These are phyloP conservation scores for Jatropha multifida DNA, from an alignment of 441 rosid genomes.

Conservation along the genomic window DNA sequence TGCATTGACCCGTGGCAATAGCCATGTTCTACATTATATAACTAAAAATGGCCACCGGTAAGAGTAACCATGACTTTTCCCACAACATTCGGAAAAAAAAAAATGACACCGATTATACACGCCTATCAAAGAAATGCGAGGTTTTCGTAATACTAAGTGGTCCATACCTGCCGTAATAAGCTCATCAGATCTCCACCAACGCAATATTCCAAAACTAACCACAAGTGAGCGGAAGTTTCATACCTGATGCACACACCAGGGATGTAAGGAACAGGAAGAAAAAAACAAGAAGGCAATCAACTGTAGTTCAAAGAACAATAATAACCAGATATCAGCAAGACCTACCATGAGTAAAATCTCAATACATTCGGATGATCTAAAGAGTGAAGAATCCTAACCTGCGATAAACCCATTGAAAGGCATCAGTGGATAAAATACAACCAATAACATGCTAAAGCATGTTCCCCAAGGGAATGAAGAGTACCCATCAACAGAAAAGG, in stretches of 20 bases:
- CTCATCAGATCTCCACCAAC: slow-evolving; percentile 94
- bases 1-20: too few relatives aligned
- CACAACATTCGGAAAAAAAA: not conserved
- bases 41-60: too few relatives aligned
- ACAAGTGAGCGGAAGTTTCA: slow-evolving; percentile 94
- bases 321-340: not conserved
- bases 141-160: not conserved
- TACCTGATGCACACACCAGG: slow-evolving; percentile 50
- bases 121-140: not conserved
- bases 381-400: slow-evolving; percentile 92
- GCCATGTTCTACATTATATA: too few relatives aligned
- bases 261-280: not conserved
- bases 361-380: slow-evolving; percentile 76
- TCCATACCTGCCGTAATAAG: slow-evolving; percentile 75
- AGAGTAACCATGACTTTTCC: not conserved
- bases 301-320: slow-evolving; percentile 1
- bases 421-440: not conserved
- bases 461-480: too few relatives aligned
- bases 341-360: slow-evolving; percentile 86
- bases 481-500: too few relatives aligned
- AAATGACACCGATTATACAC: not conserved
- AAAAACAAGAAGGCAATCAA: not conserved
- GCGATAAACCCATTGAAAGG: slow-evolving; percentile 23
- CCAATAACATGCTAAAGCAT: too few relatives aligned
- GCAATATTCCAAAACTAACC: slow-evolving; percentile 96